A percentile compares a stretch with the other conserved stretches of the same genome.
phyloP scores from a whole-genome alignment of 352 stramenopile genomes.

The Phytophthora fragariae region DNA sequence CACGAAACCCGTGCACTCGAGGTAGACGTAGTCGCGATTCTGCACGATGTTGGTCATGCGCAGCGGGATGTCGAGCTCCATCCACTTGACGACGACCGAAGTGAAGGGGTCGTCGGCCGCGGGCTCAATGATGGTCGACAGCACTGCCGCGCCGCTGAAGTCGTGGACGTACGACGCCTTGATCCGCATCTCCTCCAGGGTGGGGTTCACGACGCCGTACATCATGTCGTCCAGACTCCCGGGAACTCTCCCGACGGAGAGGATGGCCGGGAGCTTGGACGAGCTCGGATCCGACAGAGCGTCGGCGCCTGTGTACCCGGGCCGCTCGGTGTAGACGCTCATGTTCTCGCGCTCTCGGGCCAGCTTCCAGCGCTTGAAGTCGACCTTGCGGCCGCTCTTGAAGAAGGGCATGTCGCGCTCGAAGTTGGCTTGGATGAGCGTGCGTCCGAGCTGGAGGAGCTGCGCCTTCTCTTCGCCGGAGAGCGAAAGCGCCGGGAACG shows the following conservation, averaged over 20 bases:
- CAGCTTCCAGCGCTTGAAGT: conserved; percentile 35
- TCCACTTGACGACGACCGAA: conserved; percentile 47
- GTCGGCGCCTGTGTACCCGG: conserved; percentile 20
- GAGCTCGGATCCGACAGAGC: conserved; percentile 22
- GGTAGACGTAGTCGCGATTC: conserved; percentile 52
- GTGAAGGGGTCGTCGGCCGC: conserved; percentile 31
- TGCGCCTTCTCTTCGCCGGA: conserved; percentile 29
- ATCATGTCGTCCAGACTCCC: conserved; percentile 46
- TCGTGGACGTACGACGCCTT: conserved; percentile 43
- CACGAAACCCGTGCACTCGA: conserved; percentile 43
- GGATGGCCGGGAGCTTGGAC: conserved; percentile 29
- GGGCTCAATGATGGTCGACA: conserved; percentile 36
- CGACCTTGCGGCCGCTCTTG: conserved; percentile 38
- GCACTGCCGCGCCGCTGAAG: conserved; percentile 31
- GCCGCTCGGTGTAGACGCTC: conserved; percentile 32
- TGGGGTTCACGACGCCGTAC: conserved; percentile 40
- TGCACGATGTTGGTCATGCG: conserved; percentile 38
- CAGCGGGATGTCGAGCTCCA: conserved; percentile 39
- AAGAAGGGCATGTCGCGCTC: conserved; percentile 36
- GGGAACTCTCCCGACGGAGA: conserved; percentile 26
- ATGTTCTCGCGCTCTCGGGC: conserved; percentile 29
- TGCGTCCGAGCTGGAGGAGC: conserved; percentile 28
- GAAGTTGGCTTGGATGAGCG: conserved; percentile 30
- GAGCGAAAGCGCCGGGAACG: conserved; percentile 33
- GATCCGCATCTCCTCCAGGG: conserved; percentile 39